Percentiles rank a stretch among this genome's conserved stretches.
phyloP scores from a whole-genome alignment of 768 basidiomycete species.

The Leucosporidium scottii region DNA sequence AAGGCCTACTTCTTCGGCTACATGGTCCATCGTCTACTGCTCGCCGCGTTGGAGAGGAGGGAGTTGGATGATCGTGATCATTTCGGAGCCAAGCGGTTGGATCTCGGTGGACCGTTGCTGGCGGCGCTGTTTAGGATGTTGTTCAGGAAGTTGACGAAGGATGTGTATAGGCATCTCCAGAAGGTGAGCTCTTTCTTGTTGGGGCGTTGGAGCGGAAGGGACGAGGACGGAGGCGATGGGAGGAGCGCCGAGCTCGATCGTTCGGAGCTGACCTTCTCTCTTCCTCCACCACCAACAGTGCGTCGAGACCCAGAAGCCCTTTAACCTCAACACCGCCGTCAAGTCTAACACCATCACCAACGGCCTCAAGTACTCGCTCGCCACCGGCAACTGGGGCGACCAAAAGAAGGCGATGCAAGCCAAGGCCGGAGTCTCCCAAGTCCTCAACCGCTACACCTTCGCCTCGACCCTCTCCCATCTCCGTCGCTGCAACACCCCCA shows the following conservation, averaged over 20 bases:
- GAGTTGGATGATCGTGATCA: slow-evolving; percentile 99
- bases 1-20: slow-evolving; percentile 99
- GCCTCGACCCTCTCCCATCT: slow-evolving; percentile 96
- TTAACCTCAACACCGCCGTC: slow-evolving; percentile 82
- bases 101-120: slow-evolving; percentile 88
- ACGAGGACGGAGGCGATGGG: not conserved
- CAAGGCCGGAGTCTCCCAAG: slow-evolving; percentile 97
- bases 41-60: slow-evolving; percentile 86
- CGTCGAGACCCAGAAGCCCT: slow-evolving; percentile 91
- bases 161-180: slow-evolving; percentile 92
- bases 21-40: slow-evolving; percentile 92
- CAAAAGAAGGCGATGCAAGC: slow-evolving; percentile 98
- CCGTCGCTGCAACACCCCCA: slow-evolving; percentile 94
- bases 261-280: not conserved
- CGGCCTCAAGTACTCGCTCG: slow-evolving; percentile 93
- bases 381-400: slow-evolving; percentile 99
- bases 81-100: slow-evolving; percentile 95
- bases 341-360: slow-evolving; percentile 97
- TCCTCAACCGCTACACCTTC: slow-evolving; percentile 96
- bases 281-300: slow-evolving; percentile 52
- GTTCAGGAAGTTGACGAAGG: slow-evolving; percentile 91
- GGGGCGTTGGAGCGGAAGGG: not conserved
- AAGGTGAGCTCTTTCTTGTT: slow-evolving; percentile 55
- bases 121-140: slow-evolving; percentile 98
- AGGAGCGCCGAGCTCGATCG: not conserved